Percentiles rank a stretch among this genome's conserved stretches.
phyloP scores from a whole-genome alignment of 768 basidiomycete species.

The Megacollybia marginata region DNA sequence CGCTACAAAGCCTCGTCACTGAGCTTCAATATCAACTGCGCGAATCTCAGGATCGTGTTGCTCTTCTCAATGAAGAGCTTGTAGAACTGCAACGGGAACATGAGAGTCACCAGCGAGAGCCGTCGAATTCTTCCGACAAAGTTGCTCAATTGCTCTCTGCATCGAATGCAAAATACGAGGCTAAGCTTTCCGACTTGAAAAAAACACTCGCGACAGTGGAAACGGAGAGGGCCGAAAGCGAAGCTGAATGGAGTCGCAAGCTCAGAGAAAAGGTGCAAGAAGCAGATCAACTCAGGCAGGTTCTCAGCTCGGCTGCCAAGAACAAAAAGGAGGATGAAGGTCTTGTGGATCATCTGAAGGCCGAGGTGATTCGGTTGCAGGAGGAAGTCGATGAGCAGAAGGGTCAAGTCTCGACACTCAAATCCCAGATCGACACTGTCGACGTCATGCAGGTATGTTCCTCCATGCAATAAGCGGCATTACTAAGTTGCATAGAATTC shows the following conservation, averaged over 20 bases:
- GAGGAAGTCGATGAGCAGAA: slow-evolving; percentile 41
- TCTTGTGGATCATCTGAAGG: slow-evolving; percentile 39
- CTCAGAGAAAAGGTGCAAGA: slow-evolving; percentile 73
- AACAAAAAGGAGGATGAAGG: slow-evolving; percentile 55
- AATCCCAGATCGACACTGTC: slow-evolving; percentile 37
- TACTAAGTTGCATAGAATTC: slow-evolving; percentile 18
- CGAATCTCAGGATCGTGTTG: slow-evolving; percentile 67
- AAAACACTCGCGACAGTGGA: slow-evolving; percentile 58
- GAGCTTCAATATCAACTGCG: slow-evolving; percentile 85
- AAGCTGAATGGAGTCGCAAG: slow-evolving; percentile 86
- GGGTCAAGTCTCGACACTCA: slow-evolving; percentile 48
- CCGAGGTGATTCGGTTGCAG: slow-evolving; percentile 46
- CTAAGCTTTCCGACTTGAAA: slow-evolving; percentile 64
- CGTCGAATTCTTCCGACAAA: slow-evolving; percentile 50
- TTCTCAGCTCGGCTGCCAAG: slow-evolving; percentile 50
- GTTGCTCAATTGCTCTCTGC: slow-evolving; percentile 67
- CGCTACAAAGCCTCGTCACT: slow-evolving; percentile 66
- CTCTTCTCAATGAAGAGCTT: slow-evolving; percentile 66
- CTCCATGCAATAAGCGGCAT: not conserved
- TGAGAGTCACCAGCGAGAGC: slow-evolving; percentile 36
- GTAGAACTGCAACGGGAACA: slow-evolving; percentile 56
- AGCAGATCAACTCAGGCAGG: slow-evolving; percentile 60
- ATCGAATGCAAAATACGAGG: slow-evolving; percentile 71
- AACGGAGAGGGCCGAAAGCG: slow-evolving; percentile 78
- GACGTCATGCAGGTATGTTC: slow-evolving; percentile 58